Percentiles rank a stretch among this genome's conserved stretches.
These are phyloP conservation scores for Ambrosiella cleistominuta DNA, from an alignment of 2,329 filamentous ascomycete genomes.

Conservation along the genomic window DNA sequence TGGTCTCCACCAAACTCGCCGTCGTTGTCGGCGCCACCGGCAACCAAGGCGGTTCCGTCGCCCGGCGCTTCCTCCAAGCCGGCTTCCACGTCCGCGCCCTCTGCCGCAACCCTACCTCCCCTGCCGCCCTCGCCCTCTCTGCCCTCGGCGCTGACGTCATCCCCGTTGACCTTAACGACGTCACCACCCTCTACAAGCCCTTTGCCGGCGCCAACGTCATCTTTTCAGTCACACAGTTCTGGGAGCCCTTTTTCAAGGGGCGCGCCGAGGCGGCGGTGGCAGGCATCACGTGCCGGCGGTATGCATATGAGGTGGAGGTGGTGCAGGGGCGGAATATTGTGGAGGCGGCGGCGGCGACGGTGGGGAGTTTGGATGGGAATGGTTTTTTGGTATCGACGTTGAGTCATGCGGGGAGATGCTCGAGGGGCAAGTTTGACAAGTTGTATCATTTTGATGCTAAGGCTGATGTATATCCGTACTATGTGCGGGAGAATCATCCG, in stretches of 20 bases:
- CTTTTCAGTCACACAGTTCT: constrained; percentile 39
- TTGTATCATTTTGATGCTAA: constrained; percentile 37
- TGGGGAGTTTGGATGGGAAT: constrained; percentile 26
- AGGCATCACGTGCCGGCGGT: constrained; percentile 25
- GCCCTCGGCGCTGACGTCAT: constrained; percentile 27
- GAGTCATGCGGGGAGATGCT: constrained; percentile 30
- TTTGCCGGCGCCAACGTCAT: constrained; percentile 31
- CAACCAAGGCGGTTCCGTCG: constrained; percentile 36
- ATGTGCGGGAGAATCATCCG: constrained; percentile 27
- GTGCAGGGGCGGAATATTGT: constrained; percentile 37
- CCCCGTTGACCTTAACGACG: constrained; percentile 26
- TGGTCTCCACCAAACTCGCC: constrained; percentile 21
- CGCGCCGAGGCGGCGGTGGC: constrained; percentile 22
- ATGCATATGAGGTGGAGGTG: constrained; percentile 31
- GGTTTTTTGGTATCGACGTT: constrained; percentile 35
- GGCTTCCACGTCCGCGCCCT: constrained; percentile 29
- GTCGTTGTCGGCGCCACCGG: constrained; percentile 31
- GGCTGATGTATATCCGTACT: constrained; percentile 31
- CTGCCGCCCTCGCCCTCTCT: constrained; percentile 24
- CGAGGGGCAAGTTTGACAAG: constrained; percentile 27
- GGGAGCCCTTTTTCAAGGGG: constrained; percentile 30
- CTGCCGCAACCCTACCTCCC: constrained; percentile 27
- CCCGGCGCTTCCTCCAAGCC: constrained; percentile 26
- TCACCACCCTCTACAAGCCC: constrained; percentile 22
- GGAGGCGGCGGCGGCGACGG: constrained; percentile 29